phyloP scores from a whole-genome alignment of 2,329 filamentous ascomycete species.

The Alternaria panax region DNA sequence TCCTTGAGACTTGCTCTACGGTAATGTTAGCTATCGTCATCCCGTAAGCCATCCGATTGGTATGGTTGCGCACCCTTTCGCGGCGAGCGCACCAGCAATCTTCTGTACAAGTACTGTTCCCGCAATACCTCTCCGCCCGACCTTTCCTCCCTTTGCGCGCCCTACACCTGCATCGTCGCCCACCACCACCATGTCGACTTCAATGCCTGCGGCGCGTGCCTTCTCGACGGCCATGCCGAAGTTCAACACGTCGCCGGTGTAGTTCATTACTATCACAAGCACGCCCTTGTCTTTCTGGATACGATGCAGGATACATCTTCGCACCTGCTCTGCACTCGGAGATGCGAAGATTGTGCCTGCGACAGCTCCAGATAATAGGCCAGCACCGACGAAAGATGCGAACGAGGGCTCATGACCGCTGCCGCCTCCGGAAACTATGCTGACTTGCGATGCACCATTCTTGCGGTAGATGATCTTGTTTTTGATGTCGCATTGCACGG shows the following conservation, averaged over 20 bases:
- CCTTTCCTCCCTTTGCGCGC: constrained; percentile 82
- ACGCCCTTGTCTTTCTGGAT: constrained; percentile 78
- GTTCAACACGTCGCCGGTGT: constrained; percentile 79
- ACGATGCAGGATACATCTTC: constrained; percentile 74
- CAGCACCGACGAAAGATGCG: constrained; percentile 81
- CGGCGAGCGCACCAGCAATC: constrained; percentile 83
- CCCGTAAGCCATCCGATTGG: not conserved
- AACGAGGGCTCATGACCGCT: constrained; percentile 92
- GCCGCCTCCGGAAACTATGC: constrained; percentile 86
- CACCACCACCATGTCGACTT: constrained; percentile 89
- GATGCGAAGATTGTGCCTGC: constrained; percentile 88
- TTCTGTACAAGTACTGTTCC: constrained; percentile 93
- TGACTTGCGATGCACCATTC: constrained; percentile 64
- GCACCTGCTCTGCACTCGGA: constrained; percentile 82
- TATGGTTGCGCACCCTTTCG: constrained; percentile 62
- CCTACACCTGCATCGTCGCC: constrained; percentile 93
- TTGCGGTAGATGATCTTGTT: constrained; percentile 72
- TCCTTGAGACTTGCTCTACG: constrained; percentile 65
- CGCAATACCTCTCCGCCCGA: constrained; percentile 87
- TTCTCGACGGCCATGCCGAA: constrained; percentile 95
- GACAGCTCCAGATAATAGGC: constrained; percentile 80
- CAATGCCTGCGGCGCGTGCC: constrained; percentile 77
- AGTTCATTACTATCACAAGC: constrained; percentile 94
- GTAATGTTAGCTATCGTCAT: constrained; percentile 14
- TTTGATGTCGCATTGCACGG: constrained; percentile 75